Conservation (phyloP, 805 yeast genomes). For the Ogataea polymorpha region DNA sequence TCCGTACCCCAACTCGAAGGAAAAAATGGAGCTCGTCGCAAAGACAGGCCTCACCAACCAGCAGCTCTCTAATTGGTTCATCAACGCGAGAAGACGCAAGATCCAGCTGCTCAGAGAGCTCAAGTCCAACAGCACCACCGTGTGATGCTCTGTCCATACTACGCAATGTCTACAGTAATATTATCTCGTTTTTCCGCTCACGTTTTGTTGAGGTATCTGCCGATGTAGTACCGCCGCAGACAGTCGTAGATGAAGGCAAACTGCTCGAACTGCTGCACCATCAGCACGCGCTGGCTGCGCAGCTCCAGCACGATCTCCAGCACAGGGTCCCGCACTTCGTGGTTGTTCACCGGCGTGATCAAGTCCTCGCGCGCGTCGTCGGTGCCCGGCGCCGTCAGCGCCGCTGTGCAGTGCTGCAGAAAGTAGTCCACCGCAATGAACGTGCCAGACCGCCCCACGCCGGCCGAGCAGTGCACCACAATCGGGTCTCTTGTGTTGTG, state of each 20-base stretch:
- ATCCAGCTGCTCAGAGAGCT: conserved; percentile 46
- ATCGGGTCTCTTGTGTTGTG: conserved; percentile 20
- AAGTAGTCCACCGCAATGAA: conserved; percentile 45
- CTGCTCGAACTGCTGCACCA: conserved; percentile 55
- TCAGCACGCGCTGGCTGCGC: conserved; percentile 47
- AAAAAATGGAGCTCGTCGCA: conserved; percentile 50
- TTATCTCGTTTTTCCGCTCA: not conserved
- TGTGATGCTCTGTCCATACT: conserved; percentile 4
- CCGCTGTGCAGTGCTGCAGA: conserved; percentile 18
- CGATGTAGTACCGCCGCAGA: conserved; percentile 20
- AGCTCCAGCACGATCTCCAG: conserved; percentile 42
- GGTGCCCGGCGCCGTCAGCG: conserved; percentile 3
- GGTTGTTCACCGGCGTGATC: conserved; percentile 21
- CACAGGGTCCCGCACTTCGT: conserved; percentile 37
- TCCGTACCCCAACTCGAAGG: conserved; percentile 59
- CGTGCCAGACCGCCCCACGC: conserved; percentile 58
- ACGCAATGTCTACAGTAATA: not conserved
- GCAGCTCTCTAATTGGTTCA: conserved; percentile 60
- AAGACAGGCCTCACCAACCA: conserved; percentile 57
- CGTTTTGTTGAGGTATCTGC: conserved; percentile 9
- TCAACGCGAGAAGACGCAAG: conserved; percentile 59
- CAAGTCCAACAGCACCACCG: conserved; percentile 25
- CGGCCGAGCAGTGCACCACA: conserved; percentile 57
- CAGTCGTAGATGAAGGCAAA: conserved; percentile 47
- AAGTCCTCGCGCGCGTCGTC: conserved; percentile 13